Percentiles rank a stretch among this genome's conserved stretches.
phyloP scores from a whole-genome alignment of 441 rosid genomes.

The Gossypium gossypioides region DNA sequence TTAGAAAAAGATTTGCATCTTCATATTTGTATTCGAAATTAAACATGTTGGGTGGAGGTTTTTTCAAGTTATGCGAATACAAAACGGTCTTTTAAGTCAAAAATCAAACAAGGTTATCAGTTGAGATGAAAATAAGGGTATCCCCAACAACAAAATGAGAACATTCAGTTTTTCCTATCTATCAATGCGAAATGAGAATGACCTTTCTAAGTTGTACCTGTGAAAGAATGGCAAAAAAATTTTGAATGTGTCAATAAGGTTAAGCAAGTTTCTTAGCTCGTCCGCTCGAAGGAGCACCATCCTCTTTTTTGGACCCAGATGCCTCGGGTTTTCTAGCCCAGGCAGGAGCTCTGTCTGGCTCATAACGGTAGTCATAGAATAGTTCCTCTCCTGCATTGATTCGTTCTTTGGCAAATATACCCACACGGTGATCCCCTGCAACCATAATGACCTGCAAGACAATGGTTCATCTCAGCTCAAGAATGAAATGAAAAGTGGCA shows the following conservation, averaged over 20 bases:
- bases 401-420: constrained; percentile 91
- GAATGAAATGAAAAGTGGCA: background rate
- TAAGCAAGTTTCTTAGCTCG: constrained; percentile 95
- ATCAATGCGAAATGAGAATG: constrained; percentile 26
- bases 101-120: constrained; percentile 16
- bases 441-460: constrained; percentile 85
- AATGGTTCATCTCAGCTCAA: background rate
- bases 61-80: background rate
- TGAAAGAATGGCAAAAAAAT: constrained; percentile 37
- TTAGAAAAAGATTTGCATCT: background rate
- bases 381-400: constrained; percentile 85
- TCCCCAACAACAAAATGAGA: constrained; percentile 15
- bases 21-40: background rate
- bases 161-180: constrained; percentile 16
- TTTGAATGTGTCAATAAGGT: constrained; percentile 20
- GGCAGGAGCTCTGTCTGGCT: constrained; percentile 90
- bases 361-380: constrained; percentile 89
- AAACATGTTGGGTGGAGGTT: background rate
- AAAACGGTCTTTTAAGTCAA: background rate
- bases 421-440: constrained; percentile 93
- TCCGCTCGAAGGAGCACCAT: constrained; percentile 63
- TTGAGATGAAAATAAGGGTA: background rate
- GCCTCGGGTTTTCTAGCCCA: constrained; percentile 97
- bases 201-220: constrained; percentile 24
- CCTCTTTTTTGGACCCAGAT: constrained; percentile 78